Evolutionary conservation across 495 filamentous ascomycete species (phyloP).

Genomic region (Podospora conica): DNA sequence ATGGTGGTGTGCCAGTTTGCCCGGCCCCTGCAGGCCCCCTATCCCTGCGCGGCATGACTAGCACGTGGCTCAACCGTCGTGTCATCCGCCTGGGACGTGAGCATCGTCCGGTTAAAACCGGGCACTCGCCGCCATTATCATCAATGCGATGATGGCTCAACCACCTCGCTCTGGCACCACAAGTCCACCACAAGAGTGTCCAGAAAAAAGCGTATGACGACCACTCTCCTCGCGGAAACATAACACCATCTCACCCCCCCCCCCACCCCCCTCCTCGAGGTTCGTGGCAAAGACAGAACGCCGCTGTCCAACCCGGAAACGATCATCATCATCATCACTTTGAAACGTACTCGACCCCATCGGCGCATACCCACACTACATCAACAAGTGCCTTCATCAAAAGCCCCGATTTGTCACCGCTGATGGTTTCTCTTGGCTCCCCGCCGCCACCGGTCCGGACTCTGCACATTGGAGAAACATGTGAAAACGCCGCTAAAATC

Average conservation of each 20-base stretch:
- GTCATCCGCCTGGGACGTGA: conserved; percentile 3
- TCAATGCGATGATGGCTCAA: not conserved
- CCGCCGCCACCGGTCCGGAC: no score
- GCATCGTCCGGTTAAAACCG: conserved; percentile 8
- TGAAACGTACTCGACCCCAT: not conserved
- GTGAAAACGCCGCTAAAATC: not conserved
- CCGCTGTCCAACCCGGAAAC: not conserved
- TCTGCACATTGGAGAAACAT: not conserved
- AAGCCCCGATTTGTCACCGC: not conserved
- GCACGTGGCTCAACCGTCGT: conserved; percentile 11
- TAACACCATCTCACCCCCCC: no score
- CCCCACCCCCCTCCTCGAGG: not conserved
- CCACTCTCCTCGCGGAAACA: not conserved
- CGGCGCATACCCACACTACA: not conserved
- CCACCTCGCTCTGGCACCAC: not conserved
- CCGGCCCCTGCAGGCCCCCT: conserved; percentile 5
- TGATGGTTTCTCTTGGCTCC: not conserved
- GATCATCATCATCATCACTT: not conserved
- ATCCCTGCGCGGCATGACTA: conserved; percentile 11
- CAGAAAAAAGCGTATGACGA: not conserved
- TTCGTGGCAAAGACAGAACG: not conserved
- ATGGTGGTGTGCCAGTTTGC: not conserved
- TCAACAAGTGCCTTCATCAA: not conserved
- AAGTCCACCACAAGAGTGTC: not conserved
- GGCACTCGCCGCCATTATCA: not conserved